Evolutionary conservation across 495 filamentous ascomycete species (phyloP), one percentile per base, ranked within the genome.

Genomic region (Glarea lozoyensis): DNA sequence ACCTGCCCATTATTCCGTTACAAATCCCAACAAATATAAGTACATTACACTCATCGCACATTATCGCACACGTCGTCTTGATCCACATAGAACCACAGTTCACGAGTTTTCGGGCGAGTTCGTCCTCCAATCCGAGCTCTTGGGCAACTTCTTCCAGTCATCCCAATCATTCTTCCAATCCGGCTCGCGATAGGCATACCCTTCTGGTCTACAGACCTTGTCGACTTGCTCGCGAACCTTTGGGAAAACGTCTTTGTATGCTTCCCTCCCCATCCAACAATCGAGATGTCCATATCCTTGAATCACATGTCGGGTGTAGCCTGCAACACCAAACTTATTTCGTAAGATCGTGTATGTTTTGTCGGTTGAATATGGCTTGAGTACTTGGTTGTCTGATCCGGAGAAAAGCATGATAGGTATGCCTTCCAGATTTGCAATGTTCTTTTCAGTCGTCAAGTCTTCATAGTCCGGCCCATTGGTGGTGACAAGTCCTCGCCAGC

Each of bases 221-320:
- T 74, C 68, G 2, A 77, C 61, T 57, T 79, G 73, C 45, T 69
- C 67, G 43, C 67, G 48, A 3, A 82, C 69, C 42, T 72, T 66
- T 20, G 76, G 78, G 52, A 71, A 84, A 10, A 84, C 71, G 55
- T 82, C 79, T 54, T 65, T 73, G 59, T 66, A 76, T 9, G 76
- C 76, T 33, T 70, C 63, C 29, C 70, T 66, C 1, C 79, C 79
- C 68, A 83, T 78, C 73, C 79, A 82, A 37, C 67, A 68, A 60
- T 84, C 80, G 40, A 84, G 54, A 53, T 84, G 80, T 18, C 81
- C 81, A 43, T 81, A 79, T n/a, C 74, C 72, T 6, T 73, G 67
- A 6, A 80, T 68, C 5, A 80, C 65, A 16, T 63, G 51, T 13
- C 78, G 59, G 29, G 61, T 62, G 55, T 81, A 82, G 36, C 64